Conservation (phyloP, 2,329 filamentous ascomycete genomes). For the Aureobasidium sp. region DNA sequence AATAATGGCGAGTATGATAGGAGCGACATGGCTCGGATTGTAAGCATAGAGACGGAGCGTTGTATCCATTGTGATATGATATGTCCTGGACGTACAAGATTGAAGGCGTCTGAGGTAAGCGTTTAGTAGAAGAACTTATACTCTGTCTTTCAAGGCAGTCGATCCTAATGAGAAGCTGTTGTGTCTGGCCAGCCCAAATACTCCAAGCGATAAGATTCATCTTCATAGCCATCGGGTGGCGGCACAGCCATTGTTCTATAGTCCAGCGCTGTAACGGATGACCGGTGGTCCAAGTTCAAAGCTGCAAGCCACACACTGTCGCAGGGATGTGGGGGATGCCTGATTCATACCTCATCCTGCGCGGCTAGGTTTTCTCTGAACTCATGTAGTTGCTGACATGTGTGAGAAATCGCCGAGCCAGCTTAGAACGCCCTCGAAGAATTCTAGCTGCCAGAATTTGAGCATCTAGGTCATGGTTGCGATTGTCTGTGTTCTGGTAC, state of each 20-base stretch:
- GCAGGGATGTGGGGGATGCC: no score
- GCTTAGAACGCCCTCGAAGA: no score
- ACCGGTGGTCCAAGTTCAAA: no score
- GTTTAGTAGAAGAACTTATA: not conserved
- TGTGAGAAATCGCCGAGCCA: no score
- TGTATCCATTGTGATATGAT: not conserved
- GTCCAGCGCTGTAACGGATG: no score
- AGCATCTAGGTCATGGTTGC: no score
- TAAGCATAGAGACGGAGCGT: slow-evolving; percentile 9
- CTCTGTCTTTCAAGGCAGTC: not conserved
- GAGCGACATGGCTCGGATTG: slow-evolving; percentile 45
- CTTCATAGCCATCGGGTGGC: not conserved
- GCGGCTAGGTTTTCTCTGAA: no score
- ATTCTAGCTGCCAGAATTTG: no score
- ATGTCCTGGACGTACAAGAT: no score
- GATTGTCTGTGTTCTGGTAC: not conserved
- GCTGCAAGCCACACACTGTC: no score
- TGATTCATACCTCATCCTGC: no score
- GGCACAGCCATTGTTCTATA: not conserved
- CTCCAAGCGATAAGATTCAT: not conserved
- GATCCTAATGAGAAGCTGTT: not conserved
- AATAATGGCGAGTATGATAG: slow-evolving; percentile 43
- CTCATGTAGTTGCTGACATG: no score
- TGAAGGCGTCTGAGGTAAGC: not conserved
- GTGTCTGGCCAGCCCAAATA: not conserved